Base-by-base conservation (phyloP, 2,329 filamentous ascomycete genomes). In the Aspergillus sp. region DNA sequence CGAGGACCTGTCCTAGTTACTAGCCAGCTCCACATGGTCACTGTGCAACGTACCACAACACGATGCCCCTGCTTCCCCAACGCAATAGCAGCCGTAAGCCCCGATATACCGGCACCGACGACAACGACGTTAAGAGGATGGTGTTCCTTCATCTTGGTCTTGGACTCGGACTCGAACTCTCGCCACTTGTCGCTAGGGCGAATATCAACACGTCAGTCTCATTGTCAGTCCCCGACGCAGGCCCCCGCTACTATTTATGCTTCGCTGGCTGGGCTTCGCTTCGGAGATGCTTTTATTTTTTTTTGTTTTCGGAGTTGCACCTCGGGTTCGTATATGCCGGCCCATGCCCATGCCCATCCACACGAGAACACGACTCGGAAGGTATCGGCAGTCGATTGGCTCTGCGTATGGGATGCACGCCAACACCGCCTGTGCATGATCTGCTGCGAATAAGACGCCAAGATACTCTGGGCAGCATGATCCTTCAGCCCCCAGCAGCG, bases 91-190 rank as follows among this genome's bases (percentile, higher is more conserved):
- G 74, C 70, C 8, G 67, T 67, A 7, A 77, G 64, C 7, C 74
- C 74, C 34, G 74, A 72, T 56, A 77, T 73, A 3, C 74, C 74
- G 8, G 74, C 75, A 1, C 74, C 75, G 31, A 76, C 65, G 5
- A 77, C 65, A 3, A 73, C 53, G 7, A 72, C 56, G 19, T 67
- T 54, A 4, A 71, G 54, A n/a, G 53, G 49, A 34, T n/a, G 49
- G 34, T 23, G 19, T 49, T 57, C 49, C 19, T 53, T n/a, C 50
- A 50, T 50, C n/a, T 17, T 15, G 34, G 6, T 28, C 25, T 4
- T 28, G 25, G 6, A 28, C 25, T 28, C 25, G 25, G 6, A 4
- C 25, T 28, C 25, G 25, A 17, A 15, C 9, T 41, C 34, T 41
- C 34, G 8, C 11, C 34, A 15, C 15, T 15, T 15, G 11, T 41